Evolutionary conservation across 106 monocot species (phyloP).

Genomic region (Iris macrosiphon): DNA sequence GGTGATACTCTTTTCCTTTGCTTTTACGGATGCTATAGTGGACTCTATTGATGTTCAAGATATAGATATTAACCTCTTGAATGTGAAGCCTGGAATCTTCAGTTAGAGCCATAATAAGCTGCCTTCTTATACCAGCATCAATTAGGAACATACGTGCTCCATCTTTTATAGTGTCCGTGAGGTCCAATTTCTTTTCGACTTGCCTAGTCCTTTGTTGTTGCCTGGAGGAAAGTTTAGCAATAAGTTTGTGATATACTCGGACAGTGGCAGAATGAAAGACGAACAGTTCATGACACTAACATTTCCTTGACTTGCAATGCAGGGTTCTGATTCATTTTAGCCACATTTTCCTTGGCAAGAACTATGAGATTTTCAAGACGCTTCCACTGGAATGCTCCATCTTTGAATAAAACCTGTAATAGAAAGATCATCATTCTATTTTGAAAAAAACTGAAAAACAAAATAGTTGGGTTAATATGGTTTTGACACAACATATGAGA

Average conservation of each 20-base stretch:
- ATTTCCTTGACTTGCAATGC: conserved; percentile 52
- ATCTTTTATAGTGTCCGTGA: conserved; percentile 96
- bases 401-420: conserved; percentile 87
- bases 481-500: neutral
- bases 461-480: neutral
- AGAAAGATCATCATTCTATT: neutral
- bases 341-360: conserved; percentile 95
- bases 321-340: conserved; percentile 82
- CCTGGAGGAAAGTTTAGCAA: conserved; percentile 16
- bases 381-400: conserved; percentile 98
- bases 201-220: conserved; percentile 32
- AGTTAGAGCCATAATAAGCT: conserved; percentile 91
- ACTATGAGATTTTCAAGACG: conserved; percentile 94
- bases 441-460: neutral
- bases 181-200: conserved; percentile 68
- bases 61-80: conserved; percentile 61
- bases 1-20: no score
- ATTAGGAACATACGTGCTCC: conserved; percentile 84
- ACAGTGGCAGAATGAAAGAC: neutral
- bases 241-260: neutral
- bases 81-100: conserved; percentile 95
- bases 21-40: no score
- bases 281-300: conserved; percentile 30
- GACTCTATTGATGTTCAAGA: no score
- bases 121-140: conserved; percentile 81